phyloP scores from a whole-genome alignment of 257 asterid species.

The Lycium ferocissimum region DNA sequence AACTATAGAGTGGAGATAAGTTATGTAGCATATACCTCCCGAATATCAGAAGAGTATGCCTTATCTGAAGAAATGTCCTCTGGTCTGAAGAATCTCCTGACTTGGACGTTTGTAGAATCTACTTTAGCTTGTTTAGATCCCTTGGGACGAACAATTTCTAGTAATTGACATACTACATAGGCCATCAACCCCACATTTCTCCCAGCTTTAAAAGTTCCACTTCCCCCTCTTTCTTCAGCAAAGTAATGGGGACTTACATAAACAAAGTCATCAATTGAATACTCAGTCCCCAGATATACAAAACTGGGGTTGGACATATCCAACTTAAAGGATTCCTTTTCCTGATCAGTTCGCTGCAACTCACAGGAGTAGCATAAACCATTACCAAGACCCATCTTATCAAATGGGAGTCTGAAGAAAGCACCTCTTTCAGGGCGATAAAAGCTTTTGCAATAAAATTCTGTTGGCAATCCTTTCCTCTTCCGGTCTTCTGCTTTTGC shows the following conservation, averaged over 20 bases:
- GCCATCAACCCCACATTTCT: constrained; percentile 93
- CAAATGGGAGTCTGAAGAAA: constrained; percentile 67
- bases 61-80: constrained; percentile 81
- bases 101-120: constrained; percentile 58
- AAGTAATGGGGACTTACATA: constrained; percentile 74
- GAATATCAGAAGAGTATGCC: constrained; percentile 84
- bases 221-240: constrained; percentile 56
- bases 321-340: constrained; percentile 51
- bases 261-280: constrained; percentile 66
- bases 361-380: constrained; percentile 80
- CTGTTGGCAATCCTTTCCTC: constrained; percentile 69
- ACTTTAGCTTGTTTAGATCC: constrained; percentile 50
- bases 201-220: constrained; percentile 73
- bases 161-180: constrained; percentile 73
- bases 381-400: constrained; percentile 76
- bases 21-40: constrained; percentile 65
- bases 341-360: constrained; percentile 48
- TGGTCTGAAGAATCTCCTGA: constrained; percentile 84
- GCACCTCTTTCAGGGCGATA: constrained; percentile 92
- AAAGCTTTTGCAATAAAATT: constrained; percentile 86
- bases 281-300: constrained; percentile 62
- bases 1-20: constrained; percentile 1
- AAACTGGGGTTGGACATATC: constrained; percentile 60
- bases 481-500: constrained; percentile 87
- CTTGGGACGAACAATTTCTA: constrained; percentile 60